These are phyloP conservation scores for Adansonia rubrostipa DNA, from an alignment of 441 rosid species.

Conservation along the genomic window DNA sequence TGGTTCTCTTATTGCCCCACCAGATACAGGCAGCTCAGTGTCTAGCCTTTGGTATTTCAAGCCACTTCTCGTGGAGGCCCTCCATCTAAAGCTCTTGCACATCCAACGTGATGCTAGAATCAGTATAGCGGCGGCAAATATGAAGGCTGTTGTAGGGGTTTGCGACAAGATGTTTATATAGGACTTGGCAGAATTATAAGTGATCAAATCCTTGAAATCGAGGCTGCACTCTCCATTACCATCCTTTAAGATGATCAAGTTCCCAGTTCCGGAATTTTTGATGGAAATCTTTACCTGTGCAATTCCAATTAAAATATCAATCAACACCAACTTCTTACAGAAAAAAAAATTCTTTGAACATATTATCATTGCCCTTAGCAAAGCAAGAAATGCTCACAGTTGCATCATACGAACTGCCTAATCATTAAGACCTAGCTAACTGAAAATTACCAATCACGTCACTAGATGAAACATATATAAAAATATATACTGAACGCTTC, in stretches of 20 bases:
- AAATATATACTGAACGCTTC: not conserved
- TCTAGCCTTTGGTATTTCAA: slow-evolving; percentile 68
- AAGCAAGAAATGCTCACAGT: not conserved
- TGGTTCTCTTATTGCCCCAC: slow-evolving; percentile 32
- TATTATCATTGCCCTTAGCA: not conserved
- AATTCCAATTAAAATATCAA: slow-evolving; percentile 23
- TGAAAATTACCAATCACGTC: not conserved
- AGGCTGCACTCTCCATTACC: slow-evolving; percentile 64
- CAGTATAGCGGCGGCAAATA: slow-evolving; percentile 46
- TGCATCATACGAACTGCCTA: not conserved
- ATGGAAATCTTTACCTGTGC: slow-evolving; percentile 69
- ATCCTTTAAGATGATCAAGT: slow-evolving; percentile 45
- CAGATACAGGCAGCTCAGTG: slow-evolving; percentile 64
- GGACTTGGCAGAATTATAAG: slow-evolving; percentile 39
- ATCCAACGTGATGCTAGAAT: slow-evolving; percentile 52
- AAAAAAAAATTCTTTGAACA: slow-evolving; percentile 5
- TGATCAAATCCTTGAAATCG: slow-evolving; percentile 56
- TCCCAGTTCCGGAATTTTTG: slow-evolving; percentile 38
- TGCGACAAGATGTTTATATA: slow-evolving; percentile 28
- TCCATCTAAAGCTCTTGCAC: slow-evolving; percentile 45
- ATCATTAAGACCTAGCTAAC: no score
- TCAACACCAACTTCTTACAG: not conserved
- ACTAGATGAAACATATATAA: slow-evolving; percentile 3
- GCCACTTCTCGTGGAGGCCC: slow-evolving; percentile 32
- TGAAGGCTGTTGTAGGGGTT: slow-evolving; percentile 37